phyloP scores from a whole-genome alignment of 2,329 filamentous ascomycete species.

The Colletotrichum tanaceti region DNA sequence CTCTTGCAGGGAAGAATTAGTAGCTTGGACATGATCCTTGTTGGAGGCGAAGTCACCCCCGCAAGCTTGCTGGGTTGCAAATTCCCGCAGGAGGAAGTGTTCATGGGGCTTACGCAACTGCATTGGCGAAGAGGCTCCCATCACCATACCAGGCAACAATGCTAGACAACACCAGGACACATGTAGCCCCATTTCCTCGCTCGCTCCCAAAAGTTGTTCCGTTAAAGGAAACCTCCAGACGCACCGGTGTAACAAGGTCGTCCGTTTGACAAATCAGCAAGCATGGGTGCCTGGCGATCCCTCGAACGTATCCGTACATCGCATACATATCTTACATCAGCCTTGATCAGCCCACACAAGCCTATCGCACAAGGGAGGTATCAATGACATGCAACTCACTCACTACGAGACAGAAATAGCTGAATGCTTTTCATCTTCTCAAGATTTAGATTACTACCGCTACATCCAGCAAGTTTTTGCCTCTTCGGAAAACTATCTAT shows the following conservation, averaged over 20 bases:
- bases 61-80: too few species aligned
- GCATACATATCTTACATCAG: background rate
- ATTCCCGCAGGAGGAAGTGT: too few species aligned
- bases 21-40: background rate
- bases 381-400: background rate
- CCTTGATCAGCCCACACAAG: too few species aligned
- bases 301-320: too few species aligned
- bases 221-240: slow-evolving; percentile 7
- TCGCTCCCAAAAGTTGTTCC: background rate
- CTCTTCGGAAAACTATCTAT: slow-evolving; percentile 9
- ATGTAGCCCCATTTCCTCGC: background rate
- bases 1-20: background rate
- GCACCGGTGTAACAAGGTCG: background rate
- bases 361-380: background rate
- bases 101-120: too few species aligned
- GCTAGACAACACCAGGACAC: too few species aligned
- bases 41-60: too few species aligned
- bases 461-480: background rate
- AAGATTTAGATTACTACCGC: slow-evolving; percentile 16
- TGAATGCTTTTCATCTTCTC: slow-evolving; percentile 4
- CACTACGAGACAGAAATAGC: background rate
- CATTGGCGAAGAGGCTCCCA: slow-evolving; percentile 23
- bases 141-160: background rate
- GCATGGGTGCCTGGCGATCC: slow-evolving; percentile 4
- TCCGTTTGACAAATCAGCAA: slow-evolving; percentile 1